These are phyloP conservation scores for Solanum sitiens DNA, from an alignment of 257 asterid species.

Conservation along the genomic window DNA sequence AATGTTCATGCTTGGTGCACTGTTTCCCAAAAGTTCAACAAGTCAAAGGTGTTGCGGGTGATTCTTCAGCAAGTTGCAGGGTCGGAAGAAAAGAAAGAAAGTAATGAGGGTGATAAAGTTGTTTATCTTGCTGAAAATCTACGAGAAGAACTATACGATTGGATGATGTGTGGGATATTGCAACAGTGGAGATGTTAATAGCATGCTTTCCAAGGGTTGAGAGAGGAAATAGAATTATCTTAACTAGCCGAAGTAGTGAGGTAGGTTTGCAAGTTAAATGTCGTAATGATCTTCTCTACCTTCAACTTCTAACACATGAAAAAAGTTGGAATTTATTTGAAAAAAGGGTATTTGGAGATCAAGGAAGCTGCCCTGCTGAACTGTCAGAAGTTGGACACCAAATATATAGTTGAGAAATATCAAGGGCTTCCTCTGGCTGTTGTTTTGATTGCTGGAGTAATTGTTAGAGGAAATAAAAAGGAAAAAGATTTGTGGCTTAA, in stretches of 20 bases:
- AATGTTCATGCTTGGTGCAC: not conserved
- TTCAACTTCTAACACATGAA: not conserved
- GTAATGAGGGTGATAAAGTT: not conserved
- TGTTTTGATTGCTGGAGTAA: not conserved
- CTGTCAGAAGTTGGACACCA: not conserved
- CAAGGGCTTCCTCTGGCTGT: constrained; percentile 7
- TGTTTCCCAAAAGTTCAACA: not conserved
- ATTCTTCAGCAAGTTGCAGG: not conserved
- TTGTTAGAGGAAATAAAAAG: not conserved
- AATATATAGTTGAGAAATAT: not conserved
- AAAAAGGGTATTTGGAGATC: not conserved
- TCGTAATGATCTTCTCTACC: not conserved
- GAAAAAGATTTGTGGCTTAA: not conserved
- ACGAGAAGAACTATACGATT: not conserved
- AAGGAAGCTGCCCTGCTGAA: not conserved
- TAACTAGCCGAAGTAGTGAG: not conserved
- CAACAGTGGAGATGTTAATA: not conserved
- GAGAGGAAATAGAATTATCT: not conserved
- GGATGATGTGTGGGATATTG: not conserved
- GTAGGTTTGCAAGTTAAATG: not conserved
- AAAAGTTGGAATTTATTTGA: not conserved
- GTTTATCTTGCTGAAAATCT: not conserved
- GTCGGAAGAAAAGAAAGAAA: too few relatives aligned
- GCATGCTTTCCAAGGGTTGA: not conserved
- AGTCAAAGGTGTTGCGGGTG: not conserved